These are phyloP conservation scores for Macrolepiota fuliginosa DNA, from an alignment of 768 basidiomycete species.

Conservation along the genomic window DNA sequence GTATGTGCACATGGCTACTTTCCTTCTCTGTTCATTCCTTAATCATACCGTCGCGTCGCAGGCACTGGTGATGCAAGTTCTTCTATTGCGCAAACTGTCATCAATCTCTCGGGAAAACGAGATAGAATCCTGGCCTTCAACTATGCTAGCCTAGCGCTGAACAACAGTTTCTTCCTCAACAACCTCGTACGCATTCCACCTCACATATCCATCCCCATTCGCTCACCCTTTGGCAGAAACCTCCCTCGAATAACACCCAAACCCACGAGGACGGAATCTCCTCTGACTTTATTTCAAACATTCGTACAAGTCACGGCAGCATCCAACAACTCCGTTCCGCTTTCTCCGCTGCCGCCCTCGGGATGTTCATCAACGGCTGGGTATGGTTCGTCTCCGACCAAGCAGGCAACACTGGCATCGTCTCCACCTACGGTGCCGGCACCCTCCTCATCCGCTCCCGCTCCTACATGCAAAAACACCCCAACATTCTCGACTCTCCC, in stretches of 20 bases:
- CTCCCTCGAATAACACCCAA: slow-evolving; percentile 30
- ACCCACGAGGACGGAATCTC: slow-evolving; percentile 39
- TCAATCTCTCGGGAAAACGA: slow-evolving; percentile 58
- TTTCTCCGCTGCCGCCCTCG: slow-evolving; percentile 72
- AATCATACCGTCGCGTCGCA: slow-evolving; percentile 26
- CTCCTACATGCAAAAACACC: slow-evolving; percentile 22
- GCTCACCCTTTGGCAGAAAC: slow-evolving; percentile 32
- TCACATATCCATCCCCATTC: not conserved
- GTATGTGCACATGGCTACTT: slow-evolving; percentile 37
- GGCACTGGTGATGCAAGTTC: slow-evolving; percentile 54
- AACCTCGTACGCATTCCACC: slow-evolving; percentile 59
- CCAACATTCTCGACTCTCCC: slow-evolving; percentile 17
- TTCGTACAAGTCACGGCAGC: slow-evolving; percentile 56
- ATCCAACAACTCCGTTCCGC: slow-evolving; percentile 69
- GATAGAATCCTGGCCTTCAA: slow-evolving; percentile 75
- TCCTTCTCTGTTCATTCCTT: slow-evolving; percentile 5
- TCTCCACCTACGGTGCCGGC: slow-evolving; percentile 87
- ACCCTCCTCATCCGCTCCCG: slow-evolving; percentile 79
- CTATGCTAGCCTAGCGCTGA: slow-evolving; percentile 88
- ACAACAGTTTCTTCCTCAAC: slow-evolving; percentile 94
- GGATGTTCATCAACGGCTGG: slow-evolving; percentile 79
- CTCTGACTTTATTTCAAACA: slow-evolving; percentile 26
- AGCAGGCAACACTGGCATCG: slow-evolving; percentile 57
- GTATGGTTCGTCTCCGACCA: slow-evolving; percentile 85
- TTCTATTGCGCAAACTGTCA: slow-evolving; percentile 69